A percentile compares a stretch with the other conserved stretches of the same genome.
These are phyloP conservation scores for Nemania diffusa DNA, from an alignment of 2,329 filamentous ascomycete genomes.

Conservation along the genomic window DNA sequence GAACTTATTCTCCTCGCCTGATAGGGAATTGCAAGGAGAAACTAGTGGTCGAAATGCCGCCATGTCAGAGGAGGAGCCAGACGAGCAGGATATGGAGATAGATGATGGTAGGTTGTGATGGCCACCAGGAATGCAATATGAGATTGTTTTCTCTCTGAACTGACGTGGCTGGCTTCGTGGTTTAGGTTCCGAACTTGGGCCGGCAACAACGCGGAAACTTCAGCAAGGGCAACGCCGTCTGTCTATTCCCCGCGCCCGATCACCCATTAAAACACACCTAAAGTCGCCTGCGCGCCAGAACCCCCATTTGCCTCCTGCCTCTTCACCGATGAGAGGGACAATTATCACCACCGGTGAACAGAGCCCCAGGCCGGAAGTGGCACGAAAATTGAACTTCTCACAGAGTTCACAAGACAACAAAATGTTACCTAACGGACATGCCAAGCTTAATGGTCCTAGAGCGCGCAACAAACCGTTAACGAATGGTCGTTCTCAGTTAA, in stretches of 20 bases:
- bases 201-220: conserved; percentile 62
- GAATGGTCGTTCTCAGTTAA: conserved; percentile 34
- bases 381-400: conserved; percentile 65
- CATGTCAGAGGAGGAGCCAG: conserved; percentile 38
- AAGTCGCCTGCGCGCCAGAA: conserved; percentile 71
- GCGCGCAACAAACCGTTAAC: conserved; percentile 39
- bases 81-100: conserved; percentile 65
- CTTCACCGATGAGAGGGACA: conserved; percentile 60
- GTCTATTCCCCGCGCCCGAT: conserved; percentile 61
- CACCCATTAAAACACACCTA: conserved; percentile 72
- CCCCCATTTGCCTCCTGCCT: conserved; percentile 65
- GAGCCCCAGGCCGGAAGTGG: conserved; percentile 56
- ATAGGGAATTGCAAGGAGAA: conserved; percentile 56
- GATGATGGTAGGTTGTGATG: conserved; percentile 58
- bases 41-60: conserved; percentile 38
- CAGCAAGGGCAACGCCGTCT: conserved; percentile 59
- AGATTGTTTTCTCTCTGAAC: neutral
- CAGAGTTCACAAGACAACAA: conserved; percentile 39
- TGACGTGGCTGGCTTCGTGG: conserved; percentile 12
- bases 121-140: neutral
- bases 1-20: conserved; percentile 88
- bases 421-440: conserved; percentile 37
- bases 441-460: conserved; percentile 44
- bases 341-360: conserved; percentile 46
- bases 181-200: conserved; percentile 64